Conservation (phyloP, 805 yeast genomes). For the Candida gorgasii region DNA sequence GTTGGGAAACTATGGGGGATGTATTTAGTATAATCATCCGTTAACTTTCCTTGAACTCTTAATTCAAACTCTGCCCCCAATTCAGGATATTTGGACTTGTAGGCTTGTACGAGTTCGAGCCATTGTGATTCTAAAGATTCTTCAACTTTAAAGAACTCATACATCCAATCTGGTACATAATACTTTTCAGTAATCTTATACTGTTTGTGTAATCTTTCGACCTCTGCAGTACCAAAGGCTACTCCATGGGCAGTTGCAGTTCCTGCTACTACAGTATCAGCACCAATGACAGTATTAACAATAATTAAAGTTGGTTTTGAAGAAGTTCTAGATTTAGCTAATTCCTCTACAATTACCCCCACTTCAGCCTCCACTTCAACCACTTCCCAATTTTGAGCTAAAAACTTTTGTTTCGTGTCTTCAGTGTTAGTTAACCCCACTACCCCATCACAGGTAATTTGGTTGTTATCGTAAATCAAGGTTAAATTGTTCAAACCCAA, state of each 20-base stretch:
- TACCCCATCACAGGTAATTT: slow-evolving; percentile 38
- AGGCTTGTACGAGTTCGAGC: slow-evolving; percentile 21
- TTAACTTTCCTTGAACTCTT: slow-evolving; percentile 28
- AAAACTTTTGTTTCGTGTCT: slow-evolving; percentile 30
- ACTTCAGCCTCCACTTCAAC: slow-evolving; percentile 35
- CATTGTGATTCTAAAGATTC: slow-evolving; percentile 24
- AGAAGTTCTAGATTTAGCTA: slow-evolving; percentile 28
- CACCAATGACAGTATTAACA: slow-evolving; percentile 34
- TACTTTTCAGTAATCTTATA: slow-evolving; percentile 23
- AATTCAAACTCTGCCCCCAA: slow-evolving; percentile 24
- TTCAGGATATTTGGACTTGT: slow-evolving; percentile 25
- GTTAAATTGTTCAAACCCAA: slow-evolving; percentile 35
- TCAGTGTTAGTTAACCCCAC: slow-evolving; percentile 34
- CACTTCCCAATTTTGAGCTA: slow-evolving; percentile 37
- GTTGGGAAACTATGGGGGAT: slow-evolving; percentile 20
- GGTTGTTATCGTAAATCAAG: slow-evolving; percentile 39
- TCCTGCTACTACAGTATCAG: slow-evolving; percentile 29
- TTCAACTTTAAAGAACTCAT: slow-evolving; percentile 25
- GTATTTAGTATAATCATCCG: slow-evolving; percentile 23
- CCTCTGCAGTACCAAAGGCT: slow-evolving; percentile 33
- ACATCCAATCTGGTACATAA: slow-evolving; percentile 25
- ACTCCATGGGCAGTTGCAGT: slow-evolving; percentile 36
- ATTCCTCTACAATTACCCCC: slow-evolving; percentile 33
- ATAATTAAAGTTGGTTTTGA: slow-evolving; percentile 39
- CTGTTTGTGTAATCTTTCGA: slow-evolving; percentile 19